A percentile compares a stretch with the other conserved stretches of the same genome.
phyloP scores from a whole-genome alignment of 148 eudicot species.

The Agrostemma githago region DNA sequence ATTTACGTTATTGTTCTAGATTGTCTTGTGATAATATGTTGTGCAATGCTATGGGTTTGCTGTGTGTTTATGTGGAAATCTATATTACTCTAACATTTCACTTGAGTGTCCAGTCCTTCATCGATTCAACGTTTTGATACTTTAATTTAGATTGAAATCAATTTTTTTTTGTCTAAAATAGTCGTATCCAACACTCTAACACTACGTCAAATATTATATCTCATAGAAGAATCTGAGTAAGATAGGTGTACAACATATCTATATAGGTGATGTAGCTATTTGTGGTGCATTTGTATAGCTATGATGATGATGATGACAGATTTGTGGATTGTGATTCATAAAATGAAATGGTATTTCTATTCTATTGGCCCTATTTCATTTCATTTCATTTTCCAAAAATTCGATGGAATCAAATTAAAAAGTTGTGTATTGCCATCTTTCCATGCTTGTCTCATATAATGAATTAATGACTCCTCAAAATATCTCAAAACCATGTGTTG shows the following conservation, averaged over 20 bases:
- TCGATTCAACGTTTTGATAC: too few relatives aligned
- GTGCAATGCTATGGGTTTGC: too few relatives aligned
- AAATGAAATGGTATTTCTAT: background rate
- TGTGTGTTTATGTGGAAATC: too few relatives aligned
- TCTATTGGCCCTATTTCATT: background rate
- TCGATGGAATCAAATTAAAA: background rate
- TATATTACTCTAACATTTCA: too few relatives aligned
- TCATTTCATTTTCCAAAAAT: background rate
- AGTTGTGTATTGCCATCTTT: background rate
- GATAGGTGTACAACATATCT: background rate
- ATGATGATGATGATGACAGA: background rate
- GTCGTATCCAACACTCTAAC: too few relatives aligned
- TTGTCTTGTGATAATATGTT: too few relatives aligned
- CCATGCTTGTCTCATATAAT: background rate
- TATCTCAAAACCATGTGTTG: slow-evolving; percentile 11
- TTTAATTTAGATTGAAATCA: background rate
- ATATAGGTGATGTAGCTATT: background rate
- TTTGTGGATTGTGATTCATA: background rate
- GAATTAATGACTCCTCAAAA: background rate
- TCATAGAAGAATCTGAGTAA: too few relatives aligned
- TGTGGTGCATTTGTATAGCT: slow-evolving; percentile 1
- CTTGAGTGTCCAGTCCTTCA: too few relatives aligned
- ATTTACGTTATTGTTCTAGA: too few relatives aligned
- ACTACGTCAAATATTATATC: too few relatives aligned
- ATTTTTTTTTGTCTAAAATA: background rate